phyloP scores from a whole-genome alignment of 2,329 filamentous ascomycete species.

The Canariomyces notabilis region DNA sequence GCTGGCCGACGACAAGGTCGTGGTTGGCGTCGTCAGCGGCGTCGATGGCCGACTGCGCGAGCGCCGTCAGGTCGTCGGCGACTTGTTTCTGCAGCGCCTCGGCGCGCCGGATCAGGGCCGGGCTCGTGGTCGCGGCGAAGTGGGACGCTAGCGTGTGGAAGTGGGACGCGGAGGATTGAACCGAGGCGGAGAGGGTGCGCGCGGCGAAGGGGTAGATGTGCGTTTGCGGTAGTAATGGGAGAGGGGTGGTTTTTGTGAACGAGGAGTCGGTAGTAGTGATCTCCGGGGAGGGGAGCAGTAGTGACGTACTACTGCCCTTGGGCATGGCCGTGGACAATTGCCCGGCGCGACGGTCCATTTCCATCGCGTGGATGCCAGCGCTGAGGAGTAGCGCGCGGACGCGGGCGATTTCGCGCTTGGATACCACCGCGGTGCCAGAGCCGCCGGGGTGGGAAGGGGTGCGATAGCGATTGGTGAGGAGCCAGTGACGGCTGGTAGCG shows the following conservation, averaged over 20 bases:
- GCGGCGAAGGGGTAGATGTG: conserved; percentile 50
- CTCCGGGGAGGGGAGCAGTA: conserved; percentile 22
- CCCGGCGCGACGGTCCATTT: conserved; percentile 66
- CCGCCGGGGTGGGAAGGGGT: conserved; percentile 30
- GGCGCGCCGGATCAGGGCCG: conserved; percentile 45
- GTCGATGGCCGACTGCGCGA: conserved; percentile 65
- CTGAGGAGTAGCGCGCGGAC: conserved; percentile 70
- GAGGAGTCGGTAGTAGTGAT: conserved; percentile 24
- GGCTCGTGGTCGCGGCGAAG: conserved; percentile 54
- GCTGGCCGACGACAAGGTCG: conserved; percentile 70
- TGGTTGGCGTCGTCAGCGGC: conserved; percentile 74
- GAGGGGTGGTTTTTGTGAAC: conserved; percentile 29
- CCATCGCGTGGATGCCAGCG: conserved; percentile 84
- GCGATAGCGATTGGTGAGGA: conserved; percentile 41
- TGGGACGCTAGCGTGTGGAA: conserved; percentile 56
- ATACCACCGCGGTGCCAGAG: conserved; percentile 39
- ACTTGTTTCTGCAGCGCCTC: conserved; percentile 44
- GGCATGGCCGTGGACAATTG: no score
- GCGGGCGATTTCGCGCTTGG: conserved; percentile 73
- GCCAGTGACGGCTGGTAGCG: conserved; percentile 41
- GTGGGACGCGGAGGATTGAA: conserved; percentile 43
- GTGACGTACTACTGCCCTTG: no score
- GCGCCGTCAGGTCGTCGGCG: conserved; percentile 49
- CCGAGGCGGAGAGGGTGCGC: conserved; percentile 44
- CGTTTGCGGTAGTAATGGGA: conserved; percentile 32